These are phyloP conservation scores for Coniochaeta sp. DNA, from an alignment of 2,329 filamentous ascomycete genomes.

Conservation along the genomic window DNA sequence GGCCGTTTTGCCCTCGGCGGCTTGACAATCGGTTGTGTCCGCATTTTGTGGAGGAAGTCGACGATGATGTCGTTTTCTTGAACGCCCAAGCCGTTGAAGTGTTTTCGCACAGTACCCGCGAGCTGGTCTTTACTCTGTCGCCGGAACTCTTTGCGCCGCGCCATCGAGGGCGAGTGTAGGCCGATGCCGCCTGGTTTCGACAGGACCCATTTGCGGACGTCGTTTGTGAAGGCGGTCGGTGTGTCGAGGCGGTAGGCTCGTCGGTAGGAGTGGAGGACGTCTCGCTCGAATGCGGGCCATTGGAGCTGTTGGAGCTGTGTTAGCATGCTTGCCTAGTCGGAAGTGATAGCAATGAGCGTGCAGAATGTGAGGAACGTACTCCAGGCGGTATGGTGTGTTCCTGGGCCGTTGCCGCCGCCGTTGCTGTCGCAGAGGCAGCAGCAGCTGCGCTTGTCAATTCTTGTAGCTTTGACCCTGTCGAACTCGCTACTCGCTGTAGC, in stretches of 20 bases:
- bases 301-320: slow-evolving; percentile 36
- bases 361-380: background rate
- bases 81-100: slow-evolving; percentile 75
- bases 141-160: slow-evolving; percentile 54
- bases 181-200: slow-evolving; percentile 59
- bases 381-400: background rate
- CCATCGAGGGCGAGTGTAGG: slow-evolving; percentile 69
- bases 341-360: background rate
- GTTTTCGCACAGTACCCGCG: slow-evolving; percentile 66
- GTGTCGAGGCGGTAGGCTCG: slow-evolving; percentile 65
- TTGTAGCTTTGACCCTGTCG: slow-evolving; percentile 39
- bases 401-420: slow-evolving; percentile 5
- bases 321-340: background rate
- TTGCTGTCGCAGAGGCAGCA: slow-evolving; percentile 18
- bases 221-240: slow-evolving; percentile 61
- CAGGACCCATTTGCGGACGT: slow-evolving; percentile 56
- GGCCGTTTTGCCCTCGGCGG: slow-evolving; percentile 15
- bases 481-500: slow-evolving; percentile 48
- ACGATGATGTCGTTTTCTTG: slow-evolving; percentile 80
- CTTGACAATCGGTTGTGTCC: slow-evolving; percentile 43
- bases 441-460: slow-evolving; percentile 33
- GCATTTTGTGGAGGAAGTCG: slow-evolving; percentile 67
- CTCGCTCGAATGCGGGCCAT: slow-evolving; percentile 62
- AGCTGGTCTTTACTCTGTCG: slow-evolving; percentile 67
- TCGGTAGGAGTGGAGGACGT: slow-evolving; percentile 68